Conservation (phyloP, 257 asterid genomes). For the Penstemon barbatus region DNA sequence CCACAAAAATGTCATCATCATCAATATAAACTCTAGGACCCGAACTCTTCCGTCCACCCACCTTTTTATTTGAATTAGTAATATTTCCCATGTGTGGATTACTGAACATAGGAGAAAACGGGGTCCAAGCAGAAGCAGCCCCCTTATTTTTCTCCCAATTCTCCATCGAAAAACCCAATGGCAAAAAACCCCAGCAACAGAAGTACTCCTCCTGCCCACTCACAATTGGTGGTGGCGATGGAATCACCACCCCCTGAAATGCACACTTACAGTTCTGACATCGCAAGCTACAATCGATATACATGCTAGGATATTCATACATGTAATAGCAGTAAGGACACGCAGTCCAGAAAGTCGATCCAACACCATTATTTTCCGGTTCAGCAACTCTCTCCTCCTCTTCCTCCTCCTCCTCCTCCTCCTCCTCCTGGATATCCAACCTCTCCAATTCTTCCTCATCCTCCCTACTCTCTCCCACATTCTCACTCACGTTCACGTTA, state of each 20-base stretch:
- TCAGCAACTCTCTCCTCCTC: conserved; percentile 41
- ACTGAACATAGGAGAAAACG: conserved; percentile 79
- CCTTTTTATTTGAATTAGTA: conserved; percentile 29
- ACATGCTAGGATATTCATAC: conserved; percentile 71
- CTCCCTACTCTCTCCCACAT: conserved; percentile 30
- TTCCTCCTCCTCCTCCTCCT: conserved; percentile 28
- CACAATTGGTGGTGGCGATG: conserved; percentile 68
- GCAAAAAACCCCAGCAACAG: conserved; percentile 90
- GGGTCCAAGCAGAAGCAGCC: conserved; percentile 64
- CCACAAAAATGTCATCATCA: conserved; percentile 64
- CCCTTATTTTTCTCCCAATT: conserved; percentile 53
- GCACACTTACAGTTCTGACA: conserved; percentile 84
- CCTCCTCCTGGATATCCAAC: conserved; percentile 19
- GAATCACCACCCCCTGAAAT: conserved; percentile 71
- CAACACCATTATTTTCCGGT: conserved; percentile 33
- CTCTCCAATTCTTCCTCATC: conserved; percentile 29
- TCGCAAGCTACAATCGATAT: conserved; percentile 64
- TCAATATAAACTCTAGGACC: conserved; percentile 65
- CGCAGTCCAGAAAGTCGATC: conserved; percentile 63
- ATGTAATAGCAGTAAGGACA: conserved; percentile 90
- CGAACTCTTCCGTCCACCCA: conserved; percentile 34
- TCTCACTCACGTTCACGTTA: conserved; percentile 30
- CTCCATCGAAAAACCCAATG: conserved; percentile 65
- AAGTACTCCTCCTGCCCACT: conserved; percentile 74
- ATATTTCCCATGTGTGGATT: conserved; percentile 39